Base-by-base conservation (phyloP, 495 filamentous ascomycete species). In the Lophium mytilinum region DNA sequence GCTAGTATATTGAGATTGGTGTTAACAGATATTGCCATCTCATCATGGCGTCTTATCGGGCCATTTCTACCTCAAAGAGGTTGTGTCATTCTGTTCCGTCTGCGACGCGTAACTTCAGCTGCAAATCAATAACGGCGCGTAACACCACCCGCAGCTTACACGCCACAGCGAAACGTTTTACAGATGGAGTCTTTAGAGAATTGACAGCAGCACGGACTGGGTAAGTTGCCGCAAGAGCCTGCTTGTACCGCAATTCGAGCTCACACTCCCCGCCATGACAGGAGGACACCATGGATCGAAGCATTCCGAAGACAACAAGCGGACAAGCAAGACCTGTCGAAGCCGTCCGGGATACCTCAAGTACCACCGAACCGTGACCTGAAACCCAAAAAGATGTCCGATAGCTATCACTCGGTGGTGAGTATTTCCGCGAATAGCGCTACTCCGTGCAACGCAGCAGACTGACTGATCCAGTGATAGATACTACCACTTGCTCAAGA, bases 231-330 rank as follows among this genome's bases (percentile, higher is more conserved):
- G 24, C 24, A 6, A 30, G 24, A 6, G 24, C 24, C 24, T 30
- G 24, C 2, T 3, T 30, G 6, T 30, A 30, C 24, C 24, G 24
- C 24, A 6, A 30, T 6, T 30, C 6, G 24, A 30, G 2, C 24
- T 30, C 24, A 30, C 24, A 3, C 24, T 30, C 6, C 24, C 24
- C 24, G 24, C 24, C 6, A 30, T 30, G 24, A 30, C 24, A 30
- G 24, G 9, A 79, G 80, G 55, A 85, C 78, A 12, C 82, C 85
- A 37, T 87, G 85, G 84, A 78, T 88, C n/a, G 82, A 85, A 53
- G 84, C 84, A 0, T 67, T 86, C 43, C 75, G 73, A 1, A 72
- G 76, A 54, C 73, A 77, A 48, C 75, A 80, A 37, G 71, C 76
- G 45, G 70, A 76, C 7, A 68, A 66, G 9, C 69, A 65, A 12